Percentiles rank a stretch among this genome's conserved stretches.
Evolutionary conservation across 306 rosid species (phyloP).

Genomic region (Cucurbita pepo): DNA sequence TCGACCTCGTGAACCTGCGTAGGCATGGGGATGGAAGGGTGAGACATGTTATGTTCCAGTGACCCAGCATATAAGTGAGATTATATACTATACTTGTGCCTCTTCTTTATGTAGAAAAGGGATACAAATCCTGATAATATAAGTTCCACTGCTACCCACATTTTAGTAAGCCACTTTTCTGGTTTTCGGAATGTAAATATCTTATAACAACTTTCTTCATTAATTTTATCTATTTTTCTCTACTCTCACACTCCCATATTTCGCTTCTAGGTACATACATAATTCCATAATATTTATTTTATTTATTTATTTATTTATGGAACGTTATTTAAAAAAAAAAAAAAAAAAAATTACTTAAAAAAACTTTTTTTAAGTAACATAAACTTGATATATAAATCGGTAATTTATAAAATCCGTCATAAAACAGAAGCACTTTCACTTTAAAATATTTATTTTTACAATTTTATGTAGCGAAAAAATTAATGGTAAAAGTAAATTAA

Average conservation of each 20-base stretch:
- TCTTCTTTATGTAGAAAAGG: neutral
- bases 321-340: too few species aligned
- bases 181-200: neutral
- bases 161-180: neutral
- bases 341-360: too few species aligned
- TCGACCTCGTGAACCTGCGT: slow-evolving; percentile 25
- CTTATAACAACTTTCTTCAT: neutral
- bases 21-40: neutral
- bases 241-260: neutral
- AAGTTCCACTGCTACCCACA: neutral
- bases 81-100: neutral
- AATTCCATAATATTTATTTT: too few species aligned
- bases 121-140: neutral
- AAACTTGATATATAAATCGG: too few species aligned
- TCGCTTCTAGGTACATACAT: neutral
- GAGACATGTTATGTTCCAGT: neutral
- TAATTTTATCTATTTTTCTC: neutral
- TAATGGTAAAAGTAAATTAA: too few species aligned
- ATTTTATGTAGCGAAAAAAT: too few species aligned
- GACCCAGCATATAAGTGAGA: neutral
- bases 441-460: too few species aligned
- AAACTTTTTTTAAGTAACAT: too few species aligned
- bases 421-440: too few species aligned
- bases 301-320: too few species aligned
- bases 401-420: too few species aligned